A percentile compares a stretch with the other conserved stretches of the same genome.
phyloP scores from a whole-genome alignment of 1,139 yeast genomes.

The Debaryomycetaceae sp. region DNA sequence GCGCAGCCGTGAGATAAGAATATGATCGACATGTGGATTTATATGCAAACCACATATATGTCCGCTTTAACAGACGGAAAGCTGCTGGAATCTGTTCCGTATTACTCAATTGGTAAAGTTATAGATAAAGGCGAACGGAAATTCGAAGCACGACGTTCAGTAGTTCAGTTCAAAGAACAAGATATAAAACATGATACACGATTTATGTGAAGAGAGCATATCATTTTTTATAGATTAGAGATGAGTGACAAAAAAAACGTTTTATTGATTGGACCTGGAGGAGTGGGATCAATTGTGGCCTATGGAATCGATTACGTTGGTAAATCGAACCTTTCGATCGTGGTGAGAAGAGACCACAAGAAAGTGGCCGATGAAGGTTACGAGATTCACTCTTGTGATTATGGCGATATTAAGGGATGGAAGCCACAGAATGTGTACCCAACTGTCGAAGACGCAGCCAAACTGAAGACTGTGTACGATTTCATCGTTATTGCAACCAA shows the following conservation, averaged over 20 bases:
- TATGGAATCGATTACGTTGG: constrained; percentile 12
- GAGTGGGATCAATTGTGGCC: constrained; percentile 19
- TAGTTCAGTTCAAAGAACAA: background rate
- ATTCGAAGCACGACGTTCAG: background rate
- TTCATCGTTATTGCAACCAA: constrained; percentile 16
- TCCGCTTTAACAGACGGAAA: background rate
- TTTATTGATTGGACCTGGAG: constrained; percentile 18
- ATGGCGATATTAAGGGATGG: constrained; percentile 12
- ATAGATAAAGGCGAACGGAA: background rate
- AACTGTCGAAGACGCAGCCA: background rate
- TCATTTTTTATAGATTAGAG: background rate
- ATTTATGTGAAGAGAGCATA: background rate
- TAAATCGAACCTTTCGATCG: constrained; percentile 12
- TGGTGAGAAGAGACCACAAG: constrained; percentile 16
- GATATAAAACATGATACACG: background rate
- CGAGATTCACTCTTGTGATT: constrained; percentile 15
- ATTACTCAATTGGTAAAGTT: background rate
- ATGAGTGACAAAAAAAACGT: constrained; percentile 7
- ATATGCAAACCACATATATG: background rate
- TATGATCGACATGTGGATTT: no score
- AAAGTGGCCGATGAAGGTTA: constrained; percentile 11
- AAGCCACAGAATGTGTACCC: constrained; percentile 7
- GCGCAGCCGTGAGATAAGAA: no score
- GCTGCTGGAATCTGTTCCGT: background rate
- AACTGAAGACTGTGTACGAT: constrained; percentile 6